Base-by-base conservation (phyloP, 1,284 basidiomycete species). In the Cutaneotrichosporon mucoides region DNA sequence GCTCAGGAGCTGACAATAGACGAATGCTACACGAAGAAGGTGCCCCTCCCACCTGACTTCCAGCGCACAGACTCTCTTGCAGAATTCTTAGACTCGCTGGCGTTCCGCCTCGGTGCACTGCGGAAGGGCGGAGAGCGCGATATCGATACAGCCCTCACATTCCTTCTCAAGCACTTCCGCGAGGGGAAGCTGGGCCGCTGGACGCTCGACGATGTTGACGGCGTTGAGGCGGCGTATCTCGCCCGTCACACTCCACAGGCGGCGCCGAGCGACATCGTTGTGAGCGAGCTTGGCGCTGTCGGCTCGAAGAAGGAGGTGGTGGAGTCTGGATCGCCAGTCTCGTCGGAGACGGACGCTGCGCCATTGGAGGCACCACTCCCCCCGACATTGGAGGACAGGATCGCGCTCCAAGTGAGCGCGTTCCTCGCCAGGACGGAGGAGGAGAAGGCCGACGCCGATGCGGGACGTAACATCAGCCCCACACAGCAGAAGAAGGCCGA, bases 101-200 rank as follows among this genome's bases (percentile, higher is more conserved):
- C 86, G 0, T 71, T 72, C 38, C 83, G 91, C 9, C 83, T 94
- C 65, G 86, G 88, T 13, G 91, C 92, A 81, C 79, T 94, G 16
- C 81, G 83, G 66, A 84, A 86, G 61, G 91, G 92, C 2, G 91
- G 88, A 2, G 81, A 85, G 56, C 81, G 82, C 44, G 88, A 97
- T 73, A 71, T 82, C 11, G 78, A 84, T 5, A 83, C 88, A 9
- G 88, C 91, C 5, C 86, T 87, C 2, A 80, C 81, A n/a, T 90
- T 87, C 82, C 86, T 96, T 69, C 83, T 95, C 43, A 81, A 84
- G 47, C 89, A 89, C 83, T 96, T 92, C 86, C 84, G 93, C 50
- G 86, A 88, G 34, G 82, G 73, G 80, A 90, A 77, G 54, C 66
- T 82, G 16, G 81, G 81, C 2, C 65, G 73, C 24, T 82, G 79